Conservation (phyloP, 306 rosid genomes). For the Acacia crassicarpa region DNA sequence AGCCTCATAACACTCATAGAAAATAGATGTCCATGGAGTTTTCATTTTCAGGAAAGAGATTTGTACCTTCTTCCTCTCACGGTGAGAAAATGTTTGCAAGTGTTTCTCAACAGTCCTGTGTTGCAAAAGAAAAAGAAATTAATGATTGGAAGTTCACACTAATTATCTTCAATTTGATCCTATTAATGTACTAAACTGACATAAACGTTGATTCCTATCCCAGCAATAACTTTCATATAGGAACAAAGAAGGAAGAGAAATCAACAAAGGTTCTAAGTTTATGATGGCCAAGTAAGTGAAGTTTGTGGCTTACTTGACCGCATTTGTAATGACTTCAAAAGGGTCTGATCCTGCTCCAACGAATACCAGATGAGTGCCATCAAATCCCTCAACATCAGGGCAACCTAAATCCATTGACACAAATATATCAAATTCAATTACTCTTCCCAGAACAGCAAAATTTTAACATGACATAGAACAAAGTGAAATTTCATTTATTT, state of each 20-base stretch:
- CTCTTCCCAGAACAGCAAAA: neutral
- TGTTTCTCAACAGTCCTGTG: conserved; percentile 79
- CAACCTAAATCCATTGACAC: conserved; percentile 62
- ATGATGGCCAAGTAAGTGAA: neutral
- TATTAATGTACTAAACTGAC: neutral
- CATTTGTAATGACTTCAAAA: conserved; percentile 72
- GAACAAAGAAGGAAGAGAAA: neutral
- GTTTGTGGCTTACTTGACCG: conserved; percentile 66
- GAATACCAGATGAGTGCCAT: conserved; percentile 79
- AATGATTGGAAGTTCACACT: neutral
- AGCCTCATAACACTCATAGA: neutral
- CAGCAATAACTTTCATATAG: neutral
- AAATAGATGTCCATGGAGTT: neutral
- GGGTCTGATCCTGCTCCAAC: conserved; percentile 87
- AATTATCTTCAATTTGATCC: neutral
- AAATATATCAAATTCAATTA: neutral
- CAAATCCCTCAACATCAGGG: conserved; percentile 74
- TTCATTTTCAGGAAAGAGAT: neutral
- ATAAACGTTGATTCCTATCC: neutral
- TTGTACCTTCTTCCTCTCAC: conserved; percentile 83
- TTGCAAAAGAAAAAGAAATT: conserved; percentile 7
- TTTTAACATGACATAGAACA: neutral
- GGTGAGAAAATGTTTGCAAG: conserved; percentile 76
- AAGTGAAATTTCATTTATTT: neutral
- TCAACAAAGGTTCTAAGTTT: neutral